A percentile compares a stretch with the other conserved stretches of the same genome.
Evolutionary conservation across 768 basidiomycete genomes (phyloP).

Genomic region (Leccinum subgranulosum): DNA sequence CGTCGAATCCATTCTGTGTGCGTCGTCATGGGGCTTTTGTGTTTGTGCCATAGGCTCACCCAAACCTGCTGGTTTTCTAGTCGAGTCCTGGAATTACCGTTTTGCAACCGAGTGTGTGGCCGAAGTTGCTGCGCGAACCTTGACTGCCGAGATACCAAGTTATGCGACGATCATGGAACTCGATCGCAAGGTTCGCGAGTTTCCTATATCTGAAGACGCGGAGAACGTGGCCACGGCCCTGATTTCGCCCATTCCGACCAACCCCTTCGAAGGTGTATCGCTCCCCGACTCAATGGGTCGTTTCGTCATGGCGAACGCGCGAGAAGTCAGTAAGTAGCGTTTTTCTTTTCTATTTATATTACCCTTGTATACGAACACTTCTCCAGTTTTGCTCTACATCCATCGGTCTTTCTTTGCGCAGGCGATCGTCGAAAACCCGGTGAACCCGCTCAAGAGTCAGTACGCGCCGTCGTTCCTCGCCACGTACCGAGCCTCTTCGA

Average conservation of each 20-base stretch:
- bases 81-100: conserved; percentile 57
- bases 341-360: not conserved
- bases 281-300: conserved; percentile 36
- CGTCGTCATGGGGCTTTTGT: conserved; percentile 12
- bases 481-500: conserved; percentile 55
- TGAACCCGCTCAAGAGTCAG: conserved; percentile 61
- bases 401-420: conserved; percentile 70
- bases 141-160: conserved; percentile 61
- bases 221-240: conserved; percentile 39
- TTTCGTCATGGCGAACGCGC: conserved; percentile 35
- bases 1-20: conserved; percentile 25
- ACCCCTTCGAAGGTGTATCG: conserved; percentile 10
- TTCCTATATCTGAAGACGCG: conserved; percentile 48
- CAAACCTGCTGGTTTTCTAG: conserved; percentile 31
- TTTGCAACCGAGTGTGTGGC: conserved; percentile 67
- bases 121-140: conserved; percentile 57
- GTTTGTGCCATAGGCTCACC: not conserved
- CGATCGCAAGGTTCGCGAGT: conserved; percentile 66
- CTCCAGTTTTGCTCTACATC: conserved; percentile 56
- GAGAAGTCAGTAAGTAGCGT: conserved; percentile 35
- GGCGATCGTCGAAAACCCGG: conserved; percentile 64
- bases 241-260: conserved; percentile 11
- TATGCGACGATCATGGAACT: conserved; percentile 66
- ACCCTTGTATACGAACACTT: not conserved
- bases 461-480: conserved; percentile 67